A percentile compares a stretch with the other conserved stretches of the same genome.
Conservation (phyloP, 805 yeast species). For the Vanderwaltozyma polyspora region DNA sequence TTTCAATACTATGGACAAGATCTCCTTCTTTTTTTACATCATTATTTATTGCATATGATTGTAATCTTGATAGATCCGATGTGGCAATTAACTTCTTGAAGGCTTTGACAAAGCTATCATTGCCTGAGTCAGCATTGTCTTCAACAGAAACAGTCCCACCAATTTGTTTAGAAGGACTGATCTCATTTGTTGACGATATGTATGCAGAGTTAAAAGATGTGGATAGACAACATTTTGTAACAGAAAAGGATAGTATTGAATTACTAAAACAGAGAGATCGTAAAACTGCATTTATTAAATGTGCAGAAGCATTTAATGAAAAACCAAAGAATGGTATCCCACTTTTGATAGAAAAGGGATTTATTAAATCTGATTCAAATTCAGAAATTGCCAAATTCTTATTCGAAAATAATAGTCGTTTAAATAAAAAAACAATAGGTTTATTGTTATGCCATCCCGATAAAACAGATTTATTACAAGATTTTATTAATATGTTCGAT, state of each 20-base stretch:
- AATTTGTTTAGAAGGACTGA: slow-evolving; percentile 74
- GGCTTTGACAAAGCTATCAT: slow-evolving; percentile 61
- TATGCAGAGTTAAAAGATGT: slow-evolving; percentile 31
- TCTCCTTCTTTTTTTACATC: slow-evolving; percentile 63
- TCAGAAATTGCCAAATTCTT: slow-evolving; percentile 63
- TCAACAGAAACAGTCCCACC: slow-evolving; percentile 87
- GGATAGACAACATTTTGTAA: slow-evolving; percentile 15
- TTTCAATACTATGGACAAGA: slow-evolving; percentile 69
- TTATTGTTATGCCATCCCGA: slow-evolving; percentile 68
- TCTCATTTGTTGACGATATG: slow-evolving; percentile 54
- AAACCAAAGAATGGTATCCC: slow-evolving; percentile 66
- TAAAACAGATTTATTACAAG: slow-evolving; percentile 45
- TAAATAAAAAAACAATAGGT: slow-evolving; percentile 79
- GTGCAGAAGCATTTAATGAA: slow-evolving; percentile 62
- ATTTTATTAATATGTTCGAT: slow-evolving; percentile 60
- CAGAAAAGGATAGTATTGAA: slow-evolving; percentile 9
- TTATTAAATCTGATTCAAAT: slow-evolving; percentile 41
- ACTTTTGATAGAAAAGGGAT: slow-evolving; percentile 48
- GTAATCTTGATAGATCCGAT: slow-evolving; percentile 78
- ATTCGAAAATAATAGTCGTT: slow-evolving; percentile 60
- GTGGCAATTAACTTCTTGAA: slow-evolving; percentile 57
- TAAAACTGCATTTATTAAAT: slow-evolving; percentile 64
- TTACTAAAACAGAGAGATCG: slow-evolving; percentile 25
- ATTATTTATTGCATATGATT: slow-evolving; percentile 73
- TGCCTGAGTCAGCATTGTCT: slow-evolving; percentile 69